Conservation (phyloP, 192 early-diverging fungal species). For the Spizellomyces punctatus region DNA sequence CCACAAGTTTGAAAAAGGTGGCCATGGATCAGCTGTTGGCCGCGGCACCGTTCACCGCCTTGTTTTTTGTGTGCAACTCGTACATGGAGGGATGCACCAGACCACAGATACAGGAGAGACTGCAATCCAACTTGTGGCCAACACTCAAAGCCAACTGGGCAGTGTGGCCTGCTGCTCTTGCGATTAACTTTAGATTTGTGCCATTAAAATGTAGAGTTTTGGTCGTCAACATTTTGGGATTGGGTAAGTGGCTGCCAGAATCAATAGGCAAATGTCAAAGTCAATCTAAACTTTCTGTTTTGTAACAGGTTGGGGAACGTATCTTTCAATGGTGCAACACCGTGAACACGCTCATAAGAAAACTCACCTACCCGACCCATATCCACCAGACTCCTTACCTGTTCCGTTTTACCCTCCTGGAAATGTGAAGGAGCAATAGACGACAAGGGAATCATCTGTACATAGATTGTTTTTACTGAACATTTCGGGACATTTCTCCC, state of each 20-base stretch:
- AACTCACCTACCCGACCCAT: constrained; percentile 24
- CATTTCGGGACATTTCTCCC: too few species aligned
- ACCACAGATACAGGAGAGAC: constrained; percentile 16
- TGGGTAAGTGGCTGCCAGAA: constrained; percentile 9
- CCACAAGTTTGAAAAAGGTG: constrained; percentile 31
- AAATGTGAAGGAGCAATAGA: constrained; percentile 14
- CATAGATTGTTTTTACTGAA: too few species aligned
- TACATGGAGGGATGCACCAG: constrained; percentile 14
- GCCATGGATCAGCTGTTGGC: constrained; percentile 30
- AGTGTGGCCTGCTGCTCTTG: constrained; percentile 30
- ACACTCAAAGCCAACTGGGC: constrained; percentile 36
- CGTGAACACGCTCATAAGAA: constrained; percentile 24
- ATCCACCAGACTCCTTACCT: constrained; percentile 25
- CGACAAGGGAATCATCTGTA: too few species aligned
- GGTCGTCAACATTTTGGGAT: constrained; percentile 28
- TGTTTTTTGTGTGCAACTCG: constrained; percentile 33
- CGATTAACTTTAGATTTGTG: constrained; percentile 31
- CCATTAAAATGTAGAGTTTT: constrained; percentile 30
- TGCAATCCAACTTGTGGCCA: constrained; percentile 31
- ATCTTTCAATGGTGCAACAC: constrained; percentile 35
- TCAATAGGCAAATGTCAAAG: background rate
- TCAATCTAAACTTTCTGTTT: background rate
- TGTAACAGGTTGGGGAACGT: constrained; percentile 34
- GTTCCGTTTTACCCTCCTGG: constrained; percentile 29
- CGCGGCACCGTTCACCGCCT: constrained; percentile 28